A percentile compares a stretch with the other conserved stretches of the same genome.
Conservation (phyloP, 2,329 filamentous ascomycete species). For the Neoascochyta sp. region DNA sequence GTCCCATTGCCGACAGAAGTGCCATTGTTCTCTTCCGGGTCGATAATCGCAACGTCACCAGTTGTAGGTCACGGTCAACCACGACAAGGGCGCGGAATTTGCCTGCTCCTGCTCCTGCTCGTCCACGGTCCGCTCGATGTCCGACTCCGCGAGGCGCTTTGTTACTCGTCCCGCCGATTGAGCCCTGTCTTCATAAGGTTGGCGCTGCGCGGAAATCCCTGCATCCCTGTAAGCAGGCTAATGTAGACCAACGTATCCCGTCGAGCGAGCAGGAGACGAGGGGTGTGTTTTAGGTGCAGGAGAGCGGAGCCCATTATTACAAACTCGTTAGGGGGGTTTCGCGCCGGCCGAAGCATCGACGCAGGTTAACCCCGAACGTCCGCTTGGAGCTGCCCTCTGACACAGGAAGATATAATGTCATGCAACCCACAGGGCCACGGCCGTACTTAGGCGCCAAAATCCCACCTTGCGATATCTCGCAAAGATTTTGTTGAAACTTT, state of each 20-base stretch:
- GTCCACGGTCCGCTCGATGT: conserved; percentile 26
- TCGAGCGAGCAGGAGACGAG: conserved; percentile 28
- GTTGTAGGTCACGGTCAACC: too few relatives aligned
- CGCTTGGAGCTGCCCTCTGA: conserved; percentile 37
- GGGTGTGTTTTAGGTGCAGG: conserved; percentile 25
- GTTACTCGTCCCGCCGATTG: conserved; percentile 23
- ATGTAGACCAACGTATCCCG: conserved; percentile 35
- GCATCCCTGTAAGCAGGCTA: conserved; percentile 27
- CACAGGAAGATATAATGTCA: conserved; percentile 40
- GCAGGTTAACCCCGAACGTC: conserved; percentile 28
- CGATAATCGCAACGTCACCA: conserved; percentile 21
- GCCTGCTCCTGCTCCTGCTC: conserved; percentile 15
- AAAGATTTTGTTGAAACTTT: conserved; percentile 6
- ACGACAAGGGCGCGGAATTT: conserved; percentile 7
- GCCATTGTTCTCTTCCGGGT: too few relatives aligned
- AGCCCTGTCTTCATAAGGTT: conserved; percentile 38
- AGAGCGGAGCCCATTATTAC: conserved; percentile 28
- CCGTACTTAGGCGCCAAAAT: conserved; percentile 28
- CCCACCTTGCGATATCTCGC: conserved; percentile 14
- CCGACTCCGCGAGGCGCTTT: conserved; percentile 34
- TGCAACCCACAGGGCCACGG: conserved; percentile 28
- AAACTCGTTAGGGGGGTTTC: conserved; percentile 7
- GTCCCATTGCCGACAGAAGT: too few relatives aligned
- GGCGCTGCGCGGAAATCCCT: conserved; percentile 33
- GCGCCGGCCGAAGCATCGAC: conserved; percentile 2